Percentiles rank a stretch among this genome's conserved stretches.
Evolutionary conservation across 805 yeast genomes (phyloP).

Genomic region (Pichia sporocuriosa): DNA sequence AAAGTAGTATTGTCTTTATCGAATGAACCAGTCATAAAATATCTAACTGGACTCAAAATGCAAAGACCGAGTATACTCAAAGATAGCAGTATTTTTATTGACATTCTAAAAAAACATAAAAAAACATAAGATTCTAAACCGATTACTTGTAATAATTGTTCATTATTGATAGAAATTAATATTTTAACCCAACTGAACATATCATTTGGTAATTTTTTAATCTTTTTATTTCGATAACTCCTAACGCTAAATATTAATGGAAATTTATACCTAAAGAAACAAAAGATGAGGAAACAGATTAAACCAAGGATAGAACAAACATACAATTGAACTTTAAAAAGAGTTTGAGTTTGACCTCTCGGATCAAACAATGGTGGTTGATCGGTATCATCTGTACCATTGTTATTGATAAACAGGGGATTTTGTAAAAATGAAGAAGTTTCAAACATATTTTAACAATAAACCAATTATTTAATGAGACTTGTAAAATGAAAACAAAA

Average conservation of each 20-base stretch:
- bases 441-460: neutral
- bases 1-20: constrained; percentile 28
- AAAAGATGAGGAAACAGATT: constrained; percentile 41
- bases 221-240: constrained; percentile 39
- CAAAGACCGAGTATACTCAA: constrained; percentile 41
- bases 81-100: constrained; percentile 38
- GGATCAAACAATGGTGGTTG: constrained; percentile 39
- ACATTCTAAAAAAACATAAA: constrained; percentile 51
- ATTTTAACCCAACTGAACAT: constrained; percentile 49
- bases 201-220: constrained; percentile 40
- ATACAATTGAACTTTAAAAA: constrained; percentile 47
- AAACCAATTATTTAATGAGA: neutral
- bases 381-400: constrained; percentile 13
- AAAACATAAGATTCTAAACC: constrained; percentile 56
- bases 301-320: constrained; percentile 43
- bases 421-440: neutral
- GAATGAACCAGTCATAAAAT: constrained; percentile 42
- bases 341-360: constrained; percentile 40
- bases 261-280: constrained; percentile 45
- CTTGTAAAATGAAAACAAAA: neutral
- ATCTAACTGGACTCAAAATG: constrained; percentile 48
- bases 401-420: neutral
- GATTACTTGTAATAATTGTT: constrained; percentile 48
- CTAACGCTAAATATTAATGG: constrained; percentile 54
- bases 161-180: constrained; percentile 39